Conservation (phyloP, 192 early-diverging fungal species). For the Umbelopsis sp. region DNA sequence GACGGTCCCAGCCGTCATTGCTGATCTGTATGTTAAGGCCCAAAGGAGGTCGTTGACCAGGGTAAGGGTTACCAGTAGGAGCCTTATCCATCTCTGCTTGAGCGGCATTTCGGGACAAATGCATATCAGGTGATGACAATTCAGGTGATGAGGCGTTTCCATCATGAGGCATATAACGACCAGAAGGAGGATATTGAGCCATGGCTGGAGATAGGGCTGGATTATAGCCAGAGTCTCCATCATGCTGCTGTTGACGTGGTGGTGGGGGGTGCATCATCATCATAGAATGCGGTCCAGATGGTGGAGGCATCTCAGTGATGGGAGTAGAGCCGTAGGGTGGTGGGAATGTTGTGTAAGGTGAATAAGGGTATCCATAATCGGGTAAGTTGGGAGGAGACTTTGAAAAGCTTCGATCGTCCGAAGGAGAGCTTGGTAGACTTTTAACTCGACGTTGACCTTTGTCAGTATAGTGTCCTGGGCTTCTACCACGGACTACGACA, state of each 20-base stretch:
- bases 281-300: background rate
- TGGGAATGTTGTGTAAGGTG: slow-evolving; percentile 3
- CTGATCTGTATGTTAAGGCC: slow-evolving; percentile 9
- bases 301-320: slow-evolving; percentile 7
- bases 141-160: slow-evolving; percentile 1
- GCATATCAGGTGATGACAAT: slow-evolving; percentile 11
- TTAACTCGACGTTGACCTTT: slow-evolving; percentile 7
- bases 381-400: slow-evolving; percentile 14
- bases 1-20: slow-evolving; percentile 18
- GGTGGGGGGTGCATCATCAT: slow-evolving; percentile 7
- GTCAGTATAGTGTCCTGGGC: slow-evolving; percentile 87
- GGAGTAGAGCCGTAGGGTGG: background rate
- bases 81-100: background rate
- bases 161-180: slow-evolving; percentile 7
- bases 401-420: slow-evolving; percentile 9
- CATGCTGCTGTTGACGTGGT: background rate
- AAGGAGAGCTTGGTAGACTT: background rate
- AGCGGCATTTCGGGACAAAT: background rate
- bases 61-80: background rate
- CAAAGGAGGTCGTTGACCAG: slow-evolving; percentile 6
- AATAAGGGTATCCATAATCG: slow-evolving; percentile 15
- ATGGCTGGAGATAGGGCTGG: background rate
- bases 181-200: slow-evolving; percentile 8
- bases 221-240: background rate
- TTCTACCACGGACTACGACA: slow-evolving; percentile 85